phyloP scores from a whole-genome alignment of 2,329 filamentous ascomycete species.

The Curvularia verruculosa region DNA sequence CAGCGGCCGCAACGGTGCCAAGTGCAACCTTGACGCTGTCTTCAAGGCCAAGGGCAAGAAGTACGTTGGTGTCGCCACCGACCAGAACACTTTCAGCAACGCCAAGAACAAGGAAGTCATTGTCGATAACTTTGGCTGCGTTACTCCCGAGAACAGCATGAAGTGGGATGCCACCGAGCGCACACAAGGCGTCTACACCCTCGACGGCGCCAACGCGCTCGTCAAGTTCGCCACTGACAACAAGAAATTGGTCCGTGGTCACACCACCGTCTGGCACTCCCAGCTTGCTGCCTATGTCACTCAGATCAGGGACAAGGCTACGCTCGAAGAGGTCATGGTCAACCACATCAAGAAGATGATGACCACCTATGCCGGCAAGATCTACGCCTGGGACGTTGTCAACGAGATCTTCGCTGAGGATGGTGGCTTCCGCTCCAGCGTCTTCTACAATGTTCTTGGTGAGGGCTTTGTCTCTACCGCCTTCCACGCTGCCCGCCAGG shows the following conservation, averaged over 20 bases:
- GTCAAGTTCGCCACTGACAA: conserved; percentile 64
- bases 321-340: conserved; percentile 62
- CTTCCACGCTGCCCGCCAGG: conserved; percentile 69
- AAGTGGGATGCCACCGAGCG: conserved; percentile 68
- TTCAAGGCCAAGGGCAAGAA: conserved; percentile 68
- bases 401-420: conserved; percentile 62
- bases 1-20: conserved; percentile 27
- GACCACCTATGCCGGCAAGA: conserved; percentile 66
- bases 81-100: conserved; percentile 59
- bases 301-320: conserved; percentile 58
- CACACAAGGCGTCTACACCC: conserved; percentile 60
- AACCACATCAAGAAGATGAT: conserved; percentile 66
- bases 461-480: conserved; percentile 73
- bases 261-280: conserved; percentile 69
- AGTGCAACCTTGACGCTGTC: conserved; percentile 57
- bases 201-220: conserved; percentile 63
- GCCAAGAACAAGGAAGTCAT: conserved; percentile 63
- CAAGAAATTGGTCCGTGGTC: conserved; percentile 65
- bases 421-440: conserved; percentile 63
- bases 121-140: conserved; percentile 65
- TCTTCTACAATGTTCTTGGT: conserved; percentile 72
- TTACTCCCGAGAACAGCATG: conserved; percentile 72
- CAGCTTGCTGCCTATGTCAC: conserved; percentile 63
- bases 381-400: conserved; percentile 59
- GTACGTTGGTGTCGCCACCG: conserved; percentile 66